phyloP scores from a whole-genome alignment of 2,329 filamentous ascomycete genomes.

The Monosporascus sp. region DNA sequence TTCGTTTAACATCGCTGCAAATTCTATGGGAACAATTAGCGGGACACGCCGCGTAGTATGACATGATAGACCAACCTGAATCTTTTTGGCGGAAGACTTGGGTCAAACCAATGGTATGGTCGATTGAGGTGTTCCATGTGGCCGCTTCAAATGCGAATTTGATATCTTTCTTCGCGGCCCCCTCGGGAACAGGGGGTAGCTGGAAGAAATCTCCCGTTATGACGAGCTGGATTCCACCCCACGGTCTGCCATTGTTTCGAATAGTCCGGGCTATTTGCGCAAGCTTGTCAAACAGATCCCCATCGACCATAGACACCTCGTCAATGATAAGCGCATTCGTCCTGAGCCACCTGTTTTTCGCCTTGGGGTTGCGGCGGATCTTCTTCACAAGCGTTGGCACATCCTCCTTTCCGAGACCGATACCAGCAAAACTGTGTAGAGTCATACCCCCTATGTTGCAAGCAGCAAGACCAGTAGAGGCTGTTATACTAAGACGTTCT shows the following conservation, averaged over 20 bases:
- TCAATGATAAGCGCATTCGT: conserved; percentile 88
- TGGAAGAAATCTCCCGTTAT: conserved; percentile 99
- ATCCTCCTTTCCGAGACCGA: conserved; percentile 89
- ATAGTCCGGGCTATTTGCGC: conserved; percentile 80
- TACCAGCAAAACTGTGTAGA: conserved; percentile 91
- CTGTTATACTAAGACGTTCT: conserved; percentile 86
- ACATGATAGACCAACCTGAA: conserved; percentile 42
- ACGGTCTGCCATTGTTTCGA: conserved; percentile 85
- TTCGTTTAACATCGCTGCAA: conserved; percentile 94
- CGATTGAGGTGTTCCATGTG: conserved; percentile 88
- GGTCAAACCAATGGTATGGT: conserved; percentile 91
- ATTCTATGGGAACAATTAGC: conserved; percentile 45
- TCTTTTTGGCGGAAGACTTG: conserved; percentile 97
- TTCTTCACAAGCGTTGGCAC: conserved; percentile 79
- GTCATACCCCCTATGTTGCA: conserved; percentile 97
- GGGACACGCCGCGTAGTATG: conserved; percentile 5
- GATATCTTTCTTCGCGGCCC: conserved; percentile 54
- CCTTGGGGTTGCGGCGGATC: conserved; percentile 82
- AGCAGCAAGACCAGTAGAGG: conserved; percentile 90
- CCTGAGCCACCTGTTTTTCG: conserved; percentile 80
- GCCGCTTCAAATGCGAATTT: conserved; percentile 92
- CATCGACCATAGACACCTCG: conserved; percentile 98
- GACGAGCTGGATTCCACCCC: conserved; percentile 92
- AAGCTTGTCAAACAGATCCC: conserved; percentile 93
- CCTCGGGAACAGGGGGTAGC: conserved; percentile 85